Evolutionary conservation across 441 rosid genomes (phyloP).

Genomic region (Mallotus repandus): DNA sequence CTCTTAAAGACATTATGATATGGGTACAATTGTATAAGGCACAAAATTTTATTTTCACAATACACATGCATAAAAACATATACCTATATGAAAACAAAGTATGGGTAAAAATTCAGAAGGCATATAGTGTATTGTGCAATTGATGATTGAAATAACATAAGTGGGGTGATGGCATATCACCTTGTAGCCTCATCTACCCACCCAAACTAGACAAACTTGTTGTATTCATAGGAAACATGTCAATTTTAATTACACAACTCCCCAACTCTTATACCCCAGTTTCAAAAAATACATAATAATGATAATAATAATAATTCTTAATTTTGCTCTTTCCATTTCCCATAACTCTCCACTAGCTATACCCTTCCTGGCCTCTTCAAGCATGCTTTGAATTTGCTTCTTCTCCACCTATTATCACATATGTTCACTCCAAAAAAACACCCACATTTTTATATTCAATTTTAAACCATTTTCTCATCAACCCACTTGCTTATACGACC

Average conservation of each 20-base stretch:
- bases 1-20: constrained; percentile 40
- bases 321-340: too few relatives aligned
- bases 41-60: constrained; percentile 23
- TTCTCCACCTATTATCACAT: constrained; percentile 28
- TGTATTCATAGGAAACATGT: constrained; percentile 63
- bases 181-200: constrained; percentile 54
- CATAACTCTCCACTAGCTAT: too few relatives aligned
- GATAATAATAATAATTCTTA: too few relatives aligned
- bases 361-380: constrained; percentile 10
- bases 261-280: background rate
- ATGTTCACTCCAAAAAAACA: background rate
- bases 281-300: too few relatives aligned
- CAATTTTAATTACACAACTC: constrained; percentile 34
- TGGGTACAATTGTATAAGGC: constrained; percentile 37
- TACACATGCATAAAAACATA: constrained; percentile 15
- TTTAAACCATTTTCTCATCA: constrained; percentile 10
- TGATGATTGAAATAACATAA: constrained; percentile 59
- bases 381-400: constrained; percentile 15
- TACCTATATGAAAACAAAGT: constrained; percentile 28
- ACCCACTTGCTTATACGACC: constrained; percentile 26
- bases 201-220: constrained; percentile 56
- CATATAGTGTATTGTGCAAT: constrained; percentile 48
- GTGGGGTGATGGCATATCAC: constrained; percentile 51
- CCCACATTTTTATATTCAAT: background rate
- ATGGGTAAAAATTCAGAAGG: constrained; percentile 47